Conservation (phyloP, 75 land plant genomes). For the Pseudotsuga menziesii region DNA sequence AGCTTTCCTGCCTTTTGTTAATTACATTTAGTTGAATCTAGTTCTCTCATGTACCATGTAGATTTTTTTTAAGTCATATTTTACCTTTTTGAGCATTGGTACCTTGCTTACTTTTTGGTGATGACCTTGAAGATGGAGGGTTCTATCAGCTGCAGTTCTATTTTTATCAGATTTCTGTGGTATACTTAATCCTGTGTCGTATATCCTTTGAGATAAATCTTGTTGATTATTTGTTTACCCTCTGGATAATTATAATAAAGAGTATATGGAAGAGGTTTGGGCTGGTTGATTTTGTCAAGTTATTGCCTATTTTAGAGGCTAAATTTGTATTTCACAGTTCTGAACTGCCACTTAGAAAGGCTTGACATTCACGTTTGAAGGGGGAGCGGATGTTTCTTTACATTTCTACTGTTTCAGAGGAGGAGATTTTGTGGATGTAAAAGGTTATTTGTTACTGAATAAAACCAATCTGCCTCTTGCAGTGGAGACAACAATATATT, state of each 20-base stretch:
- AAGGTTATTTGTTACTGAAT: slow-evolving; percentile 1
- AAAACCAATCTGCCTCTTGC: slow-evolving; percentile 2
- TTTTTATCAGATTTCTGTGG: neutral
- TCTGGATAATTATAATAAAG: slow-evolving; percentile 3
- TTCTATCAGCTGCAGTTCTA: neutral
- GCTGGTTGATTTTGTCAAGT: neutral
- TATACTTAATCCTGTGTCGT: slow-evolving; percentile 7
- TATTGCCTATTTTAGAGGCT: slow-evolving; percentile 4
- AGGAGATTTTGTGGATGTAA: slow-evolving; percentile 5
- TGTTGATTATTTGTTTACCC: slow-evolving; percentile 1
- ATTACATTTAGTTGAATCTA: neutral
- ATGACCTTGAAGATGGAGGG: slow-evolving; percentile 1
- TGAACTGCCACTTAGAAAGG: neutral
- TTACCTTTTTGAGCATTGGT: slow-evolving; percentile 5
- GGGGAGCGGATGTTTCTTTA: neutral
- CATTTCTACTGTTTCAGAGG: neutral
- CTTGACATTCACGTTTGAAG: neutral
- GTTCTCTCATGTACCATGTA: slow-evolving; percentile 6
- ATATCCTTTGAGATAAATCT: slow-evolving; percentile 5
- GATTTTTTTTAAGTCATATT: neutral
- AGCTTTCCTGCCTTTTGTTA: slow-evolving; percentile 1
- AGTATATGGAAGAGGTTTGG: slow-evolving; percentile 5
- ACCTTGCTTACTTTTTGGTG: neutral
- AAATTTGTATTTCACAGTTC: no score
- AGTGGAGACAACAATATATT: neutral